Evolutionary conservation across 75 land plant species (phyloP).

Genomic region (Larix kaempferi): DNA sequence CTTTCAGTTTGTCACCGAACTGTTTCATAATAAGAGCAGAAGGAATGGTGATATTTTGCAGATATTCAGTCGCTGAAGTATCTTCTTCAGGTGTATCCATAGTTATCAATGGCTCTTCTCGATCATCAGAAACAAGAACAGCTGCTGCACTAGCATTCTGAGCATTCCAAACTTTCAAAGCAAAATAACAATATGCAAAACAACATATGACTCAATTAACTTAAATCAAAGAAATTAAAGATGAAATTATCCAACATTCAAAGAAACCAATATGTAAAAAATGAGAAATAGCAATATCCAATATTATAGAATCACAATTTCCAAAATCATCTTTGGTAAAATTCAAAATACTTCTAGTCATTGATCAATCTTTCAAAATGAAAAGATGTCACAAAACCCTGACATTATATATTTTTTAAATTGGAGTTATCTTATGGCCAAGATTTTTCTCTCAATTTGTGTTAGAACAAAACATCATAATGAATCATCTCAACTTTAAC

Average conservation of each 20-base stretch:
- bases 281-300: neutral
- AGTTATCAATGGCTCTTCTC: conserved; percentile 46
- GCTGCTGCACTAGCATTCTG: conserved; percentile 66
- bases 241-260: neutral
- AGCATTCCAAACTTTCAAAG: conserved; percentile 59
- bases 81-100: conserved; percentile 65
- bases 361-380: neutral
- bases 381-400: neutral
- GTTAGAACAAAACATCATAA: too few species aligned
- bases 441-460: too few species aligned
- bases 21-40: conserved; percentile 47
- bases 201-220: conserved; percentile 3
- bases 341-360: neutral
- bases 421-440: too few species aligned
- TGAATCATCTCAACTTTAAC: too few species aligned
- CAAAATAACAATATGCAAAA: conserved; percentile 59
- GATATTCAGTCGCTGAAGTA: conserved; percentile 14
- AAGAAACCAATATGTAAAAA: neutral
- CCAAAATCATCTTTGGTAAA: neutral
- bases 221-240: neutral
- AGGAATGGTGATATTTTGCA: conserved; percentile 55
- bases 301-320: neutral
- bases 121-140: conserved; percentile 61
- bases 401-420: too few species aligned
- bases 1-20: conserved; percentile 69